phyloP scores from a whole-genome alignment of 1,284 basidiomycete species.

The Tausonia pullulans region DNA sequence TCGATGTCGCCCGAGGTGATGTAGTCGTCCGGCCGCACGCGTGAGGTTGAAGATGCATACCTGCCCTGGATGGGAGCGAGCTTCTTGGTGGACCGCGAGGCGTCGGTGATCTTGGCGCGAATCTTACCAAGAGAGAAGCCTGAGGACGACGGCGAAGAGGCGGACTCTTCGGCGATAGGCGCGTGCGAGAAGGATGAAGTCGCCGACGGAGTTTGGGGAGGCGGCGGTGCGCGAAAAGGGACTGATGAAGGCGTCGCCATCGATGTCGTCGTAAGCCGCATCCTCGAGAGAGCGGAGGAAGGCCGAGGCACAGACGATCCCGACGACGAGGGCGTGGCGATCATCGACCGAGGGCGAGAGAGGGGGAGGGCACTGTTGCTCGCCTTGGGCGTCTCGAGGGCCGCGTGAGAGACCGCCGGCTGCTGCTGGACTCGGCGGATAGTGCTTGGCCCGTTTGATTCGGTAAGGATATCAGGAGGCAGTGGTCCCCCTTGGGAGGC shows the following conservation, averaged over 20 bases:
- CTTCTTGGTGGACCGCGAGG: background rate
- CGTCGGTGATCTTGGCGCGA: background rate
- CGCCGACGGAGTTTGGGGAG: background rate
- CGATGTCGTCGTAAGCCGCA: background rate
- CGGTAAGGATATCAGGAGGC: background rate
- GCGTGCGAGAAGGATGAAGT: background rate
- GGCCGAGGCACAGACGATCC: background rate
- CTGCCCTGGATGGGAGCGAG: background rate
- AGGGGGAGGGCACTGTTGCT: background rate
- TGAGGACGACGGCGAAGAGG: background rate
- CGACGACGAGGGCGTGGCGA: background rate
- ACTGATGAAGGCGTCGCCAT: background rate
- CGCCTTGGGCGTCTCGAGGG: background rate
- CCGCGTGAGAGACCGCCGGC: background rate
- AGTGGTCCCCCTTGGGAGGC: too few species aligned
- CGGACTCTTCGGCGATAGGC: background rate
- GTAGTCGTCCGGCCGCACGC: background rate
- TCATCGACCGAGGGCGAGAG: background rate
- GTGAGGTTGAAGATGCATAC: too few species aligned
- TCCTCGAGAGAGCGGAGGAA: background rate
- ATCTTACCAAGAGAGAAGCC: background rate
- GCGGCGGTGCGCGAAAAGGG: background rate
- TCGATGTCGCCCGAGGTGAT: background rate
- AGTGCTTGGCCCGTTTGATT: background rate
- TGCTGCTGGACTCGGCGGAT: background rate